Conservation (phyloP, 148 eudicot genomes). For the Cornus florida region DNA sequence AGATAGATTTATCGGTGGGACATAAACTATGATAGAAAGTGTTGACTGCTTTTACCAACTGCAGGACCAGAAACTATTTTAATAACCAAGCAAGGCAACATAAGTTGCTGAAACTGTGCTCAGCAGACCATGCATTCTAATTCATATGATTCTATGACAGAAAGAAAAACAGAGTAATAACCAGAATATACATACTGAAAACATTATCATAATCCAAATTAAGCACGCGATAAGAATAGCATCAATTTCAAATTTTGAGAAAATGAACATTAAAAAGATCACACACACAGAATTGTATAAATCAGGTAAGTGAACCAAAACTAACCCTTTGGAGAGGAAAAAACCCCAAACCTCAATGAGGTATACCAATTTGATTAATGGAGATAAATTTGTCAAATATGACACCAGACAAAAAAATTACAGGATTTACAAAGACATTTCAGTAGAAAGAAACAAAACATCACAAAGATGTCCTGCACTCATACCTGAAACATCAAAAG, state of each 20-base stretch:
- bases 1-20: no score
- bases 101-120: neutral
- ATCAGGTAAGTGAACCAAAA: neutral
- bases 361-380: no score
- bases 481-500: conserved; percentile 98
- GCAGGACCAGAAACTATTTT: neutral
- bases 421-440: no score
- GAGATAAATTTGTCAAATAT: no score
- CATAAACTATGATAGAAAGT: neutral
- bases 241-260: no score
- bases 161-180: no score
- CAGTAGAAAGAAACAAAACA: neutral
- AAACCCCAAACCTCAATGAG: neutral
- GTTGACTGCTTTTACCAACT: neutral
- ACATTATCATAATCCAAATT: neutral
- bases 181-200: neutral
- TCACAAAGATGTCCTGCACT: neutral
- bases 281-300: neutral
- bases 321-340: neutral
- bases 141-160: neutral
- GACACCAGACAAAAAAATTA: no score
- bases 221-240: no score
- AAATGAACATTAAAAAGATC: no score
- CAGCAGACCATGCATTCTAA: neutral
- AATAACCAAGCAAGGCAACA: neutral